Conservation (phyloP, 2,329 filamentous ascomycete species). For the Pseudogymnoascus pannorum region DNA sequence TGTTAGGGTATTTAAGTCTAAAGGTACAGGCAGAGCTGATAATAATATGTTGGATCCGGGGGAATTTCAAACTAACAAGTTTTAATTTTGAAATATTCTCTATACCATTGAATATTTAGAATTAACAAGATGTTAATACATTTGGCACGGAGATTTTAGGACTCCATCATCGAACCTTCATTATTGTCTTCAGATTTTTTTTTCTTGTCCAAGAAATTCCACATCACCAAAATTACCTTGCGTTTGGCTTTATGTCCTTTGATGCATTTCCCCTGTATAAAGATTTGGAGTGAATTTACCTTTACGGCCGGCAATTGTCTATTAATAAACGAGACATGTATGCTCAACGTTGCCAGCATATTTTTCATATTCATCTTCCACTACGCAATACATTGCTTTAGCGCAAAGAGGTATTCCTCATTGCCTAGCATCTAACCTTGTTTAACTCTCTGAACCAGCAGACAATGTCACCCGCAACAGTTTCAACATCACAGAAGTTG, state of each 20-base stretch:
- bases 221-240: not conserved
- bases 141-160: not conserved
- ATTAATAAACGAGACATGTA: not conserved
- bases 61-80: too few species aligned
- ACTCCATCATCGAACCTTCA: not conserved
- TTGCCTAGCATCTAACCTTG: not conserved
- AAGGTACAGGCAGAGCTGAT: too few species aligned
- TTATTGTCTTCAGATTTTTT: not conserved
- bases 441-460: not conserved
- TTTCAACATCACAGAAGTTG: not conserved
- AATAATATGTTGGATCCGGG: too few species aligned
- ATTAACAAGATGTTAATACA: not conserved
- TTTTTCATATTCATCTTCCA: not conserved
- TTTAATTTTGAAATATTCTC: too few species aligned
- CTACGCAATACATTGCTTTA: not conserved
- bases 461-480: not conserved
- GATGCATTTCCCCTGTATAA: not conserved
- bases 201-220: not conserved
- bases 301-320: not conserved
- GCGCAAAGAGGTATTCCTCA: not conserved
- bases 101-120: too few species aligned
- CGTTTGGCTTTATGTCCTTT: not conserved
- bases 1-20: not conserved
- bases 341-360: not conserved
- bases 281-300: not conserved